Evolutionary conservation across 2,329 filamentous ascomycete genomes (phyloP).

Genomic region (Aspergillus sp.): DNA sequence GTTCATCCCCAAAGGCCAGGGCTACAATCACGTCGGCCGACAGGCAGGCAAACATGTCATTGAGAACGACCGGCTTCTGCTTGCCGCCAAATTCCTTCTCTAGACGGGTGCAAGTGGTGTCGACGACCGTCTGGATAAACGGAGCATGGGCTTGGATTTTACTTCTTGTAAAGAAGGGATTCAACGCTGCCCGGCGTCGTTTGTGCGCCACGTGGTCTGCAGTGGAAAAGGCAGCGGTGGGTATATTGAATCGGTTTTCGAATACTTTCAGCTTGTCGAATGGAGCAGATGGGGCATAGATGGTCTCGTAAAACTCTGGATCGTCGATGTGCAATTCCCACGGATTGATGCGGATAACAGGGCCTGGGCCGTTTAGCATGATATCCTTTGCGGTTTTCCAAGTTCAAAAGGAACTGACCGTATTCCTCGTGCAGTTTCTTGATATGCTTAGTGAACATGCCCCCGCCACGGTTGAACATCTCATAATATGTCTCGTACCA

Average conservation of each 20-base stretch:
- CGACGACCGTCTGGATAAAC: background rate
- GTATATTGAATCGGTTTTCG: background rate
- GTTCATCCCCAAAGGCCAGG: too few species aligned
- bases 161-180: background rate
- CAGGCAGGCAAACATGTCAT: too few species aligned
- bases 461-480: background rate
- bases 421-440: background rate
- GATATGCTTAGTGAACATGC: background rate
- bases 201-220: conserved; percentile 1
- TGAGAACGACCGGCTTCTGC: too few species aligned
- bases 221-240: background rate
- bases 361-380: background rate
- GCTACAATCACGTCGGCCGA: too few species aligned
- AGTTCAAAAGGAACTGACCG: background rate
- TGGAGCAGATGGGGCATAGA: background rate
- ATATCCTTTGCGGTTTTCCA: background rate
- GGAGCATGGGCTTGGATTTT: background rate
- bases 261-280: background rate
- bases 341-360: conserved; percentile 2
- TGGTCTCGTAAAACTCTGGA: conserved; percentile 1
- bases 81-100: too few species aligned
- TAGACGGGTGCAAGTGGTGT: background rate
- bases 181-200: background rate
- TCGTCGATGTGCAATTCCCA: conserved; percentile 1
- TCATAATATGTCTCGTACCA: conserved; percentile 8